phyloP scores from a whole-genome alignment of 1,284 basidiomycete species.

The Coniophora puteana region DNA sequence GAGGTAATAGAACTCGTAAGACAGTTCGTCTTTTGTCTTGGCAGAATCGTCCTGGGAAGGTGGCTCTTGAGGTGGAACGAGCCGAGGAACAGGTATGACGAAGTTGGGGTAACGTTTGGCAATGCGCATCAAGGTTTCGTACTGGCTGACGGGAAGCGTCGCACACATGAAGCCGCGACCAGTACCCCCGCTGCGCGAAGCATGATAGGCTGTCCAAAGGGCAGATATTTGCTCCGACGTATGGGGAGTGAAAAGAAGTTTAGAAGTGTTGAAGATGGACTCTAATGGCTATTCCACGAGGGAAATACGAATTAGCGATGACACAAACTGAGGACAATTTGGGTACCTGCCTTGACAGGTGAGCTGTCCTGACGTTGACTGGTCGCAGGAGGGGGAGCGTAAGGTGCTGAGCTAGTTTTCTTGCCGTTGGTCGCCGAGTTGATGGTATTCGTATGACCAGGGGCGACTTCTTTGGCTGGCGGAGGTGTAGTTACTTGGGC shows the following conservation, averaged over 20 bases:
- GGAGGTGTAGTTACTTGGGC: too few relatives aligned
- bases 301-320: constrained; percentile 4
- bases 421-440: constrained; percentile 10
- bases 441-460: too few relatives aligned
- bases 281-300: constrained; percentile 61
- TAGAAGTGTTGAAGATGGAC: constrained; percentile 75
- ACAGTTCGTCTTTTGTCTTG: constrained; percentile 31
- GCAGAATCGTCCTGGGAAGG: constrained; percentile 25
- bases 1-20: constrained; percentile 86
- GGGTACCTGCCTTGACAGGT: constrained; percentile 56
- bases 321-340: too few relatives aligned
- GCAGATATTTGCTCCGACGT: constrained; percentile 69
- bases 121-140: constrained; percentile 62
- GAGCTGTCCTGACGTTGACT: constrained; percentile 58
- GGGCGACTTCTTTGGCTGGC: too few relatives aligned
- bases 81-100: constrained; percentile 72
- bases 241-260: constrained; percentile 67
- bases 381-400: too few relatives aligned
- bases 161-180: constrained; percentile 84
- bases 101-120: constrained; percentile 73
- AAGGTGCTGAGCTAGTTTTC: constrained; percentile 9
- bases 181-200: constrained; percentile 69
- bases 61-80: constrained; percentile 17
- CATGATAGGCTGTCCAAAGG: constrained; percentile 90
- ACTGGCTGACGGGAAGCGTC: constrained; percentile 68